Base-by-base conservation (phyloP, 768 basidiomycete species). In the Cubamyces lactineus region DNA sequence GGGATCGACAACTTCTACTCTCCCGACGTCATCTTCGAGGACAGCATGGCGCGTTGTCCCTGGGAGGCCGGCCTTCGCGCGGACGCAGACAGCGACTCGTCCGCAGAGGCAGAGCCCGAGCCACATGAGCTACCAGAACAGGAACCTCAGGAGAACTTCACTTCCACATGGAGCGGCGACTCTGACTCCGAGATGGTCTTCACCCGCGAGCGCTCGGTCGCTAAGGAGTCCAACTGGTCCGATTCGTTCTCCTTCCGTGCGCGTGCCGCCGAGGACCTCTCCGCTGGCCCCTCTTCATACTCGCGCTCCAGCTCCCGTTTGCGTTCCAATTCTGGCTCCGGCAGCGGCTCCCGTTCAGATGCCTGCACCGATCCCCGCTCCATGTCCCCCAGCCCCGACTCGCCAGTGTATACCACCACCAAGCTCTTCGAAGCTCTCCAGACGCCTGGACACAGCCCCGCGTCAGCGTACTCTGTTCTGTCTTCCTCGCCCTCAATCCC, bases 1-100 rank as follows among this genome's bases (percentile, higher is more conserved):
- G 76, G 77, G 13, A 78, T 92, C 43, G 75, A 78, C 43, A 83
- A 78, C 61, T 91, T 92, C 73, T 92, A 92, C 67, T 84, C 86
- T 5, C 81, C 84, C n/a, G 86, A 84, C 61, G 89, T 85, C 49
- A 78, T 92, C 59, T 91, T 92, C 65, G 89, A 92, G 70, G 90
- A 88, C 49, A 89, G 87, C 70, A 86, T 92, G 78, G 90, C 91
- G 30, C 82, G 86, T 43, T 89, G 88, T 65, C 79, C 86, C 5
- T 91, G 89, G 89, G 90, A 92, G 73, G 82, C 85, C 16, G 87
- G 86, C 52, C 83, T 87, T 78, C 85, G 80, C 60, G 75, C 78
- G 57, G 80, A 88, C 55, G 84, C 69, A 16, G 67, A 68, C 19
- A 59, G 67, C 61, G 81, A 86, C 63, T 82, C 84, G 8, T 84